A percentile compares a stretch with the other conserved stretches of the same genome.
Evolutionary conservation across 208 protist species (phyloP).

Genomic region (Endotrypanum monterogeii): DNA sequence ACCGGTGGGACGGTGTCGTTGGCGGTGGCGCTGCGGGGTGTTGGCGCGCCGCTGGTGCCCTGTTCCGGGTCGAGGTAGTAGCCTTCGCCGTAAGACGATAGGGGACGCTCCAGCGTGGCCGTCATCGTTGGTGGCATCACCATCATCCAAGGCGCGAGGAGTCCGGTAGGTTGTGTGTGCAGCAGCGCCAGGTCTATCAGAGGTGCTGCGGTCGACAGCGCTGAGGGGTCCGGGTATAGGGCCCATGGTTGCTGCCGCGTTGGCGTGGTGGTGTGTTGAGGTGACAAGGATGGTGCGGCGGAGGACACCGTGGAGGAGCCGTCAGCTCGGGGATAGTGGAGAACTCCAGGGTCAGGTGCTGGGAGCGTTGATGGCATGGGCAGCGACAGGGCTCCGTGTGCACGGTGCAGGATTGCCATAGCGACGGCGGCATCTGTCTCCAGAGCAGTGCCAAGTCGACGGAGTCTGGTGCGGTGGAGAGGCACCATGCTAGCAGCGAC

Average conservation of each 20-base stretch:
- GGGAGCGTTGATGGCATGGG: background rate
- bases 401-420: constrained; percentile 18
- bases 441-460: constrained; percentile 10
- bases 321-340: too few relatives aligned
- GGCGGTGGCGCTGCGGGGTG: background rate
- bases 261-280: background rate
- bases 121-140: too few relatives aligned
- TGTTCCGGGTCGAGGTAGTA: constrained; percentile 10
- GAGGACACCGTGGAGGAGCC: background rate
- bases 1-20: background rate
- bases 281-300: background rate
- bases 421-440: constrained; percentile 18
- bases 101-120: background rate
- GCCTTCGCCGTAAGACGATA: constrained; percentile 12
- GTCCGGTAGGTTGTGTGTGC: background rate
- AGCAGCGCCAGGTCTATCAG: background rate
- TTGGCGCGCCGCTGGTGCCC: background rate
- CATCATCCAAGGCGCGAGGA: background rate
- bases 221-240: background rate
- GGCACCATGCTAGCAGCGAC: constrained; percentile 6
- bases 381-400: constrained; percentile 7
- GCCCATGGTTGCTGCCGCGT: background rate
- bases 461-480: constrained; percentile 17
- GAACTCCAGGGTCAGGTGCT: too few relatives aligned
- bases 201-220: background rate